phyloP scores from a whole-genome alignment of 495 filamentous ascomycete genomes.

The Talaromyces nanjingensis region DNA sequence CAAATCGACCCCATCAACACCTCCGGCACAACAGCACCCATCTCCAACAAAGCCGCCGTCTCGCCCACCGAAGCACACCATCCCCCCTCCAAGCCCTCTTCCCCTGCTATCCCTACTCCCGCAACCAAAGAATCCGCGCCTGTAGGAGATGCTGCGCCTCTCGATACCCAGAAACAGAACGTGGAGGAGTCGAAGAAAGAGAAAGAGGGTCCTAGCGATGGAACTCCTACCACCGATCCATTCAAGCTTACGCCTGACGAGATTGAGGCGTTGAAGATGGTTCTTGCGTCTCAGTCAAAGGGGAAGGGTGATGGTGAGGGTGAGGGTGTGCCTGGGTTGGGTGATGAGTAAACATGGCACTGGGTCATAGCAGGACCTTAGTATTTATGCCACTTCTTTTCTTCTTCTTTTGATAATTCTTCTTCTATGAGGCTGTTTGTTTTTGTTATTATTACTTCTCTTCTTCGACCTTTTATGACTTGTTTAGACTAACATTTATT shows the following conservation, averaged over 20 bases:
- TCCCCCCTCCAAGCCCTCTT: neutral
- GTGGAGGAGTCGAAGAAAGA: neutral
- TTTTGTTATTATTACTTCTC: neutral
- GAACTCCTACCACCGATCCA: neutral
- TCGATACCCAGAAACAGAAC: neutral
- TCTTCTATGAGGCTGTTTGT: neutral
- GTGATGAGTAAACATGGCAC: neutral
- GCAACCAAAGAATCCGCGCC: neutral
- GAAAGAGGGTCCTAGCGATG: neutral
- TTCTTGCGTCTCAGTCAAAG: neutral
- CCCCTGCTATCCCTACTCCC: neutral
- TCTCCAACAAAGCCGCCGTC: neutral
- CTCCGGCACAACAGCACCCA: neutral
- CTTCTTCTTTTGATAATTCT: neutral
- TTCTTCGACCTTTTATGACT: neutral
- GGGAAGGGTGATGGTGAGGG: neutral
- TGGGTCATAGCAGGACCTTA: too few species aligned
- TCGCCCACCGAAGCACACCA: neutral
- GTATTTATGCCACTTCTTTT: neutral
- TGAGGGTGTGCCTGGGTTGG: neutral
- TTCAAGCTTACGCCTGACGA: neutral
- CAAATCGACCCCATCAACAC: slow-evolving; percentile 1
- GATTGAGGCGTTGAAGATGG: neutral
- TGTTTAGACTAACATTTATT: neutral
- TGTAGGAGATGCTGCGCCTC: neutral